Base-by-base conservation (phyloP, 2,329 filamentous ascomycete genomes). In the Kalmusia sp. region DNA sequence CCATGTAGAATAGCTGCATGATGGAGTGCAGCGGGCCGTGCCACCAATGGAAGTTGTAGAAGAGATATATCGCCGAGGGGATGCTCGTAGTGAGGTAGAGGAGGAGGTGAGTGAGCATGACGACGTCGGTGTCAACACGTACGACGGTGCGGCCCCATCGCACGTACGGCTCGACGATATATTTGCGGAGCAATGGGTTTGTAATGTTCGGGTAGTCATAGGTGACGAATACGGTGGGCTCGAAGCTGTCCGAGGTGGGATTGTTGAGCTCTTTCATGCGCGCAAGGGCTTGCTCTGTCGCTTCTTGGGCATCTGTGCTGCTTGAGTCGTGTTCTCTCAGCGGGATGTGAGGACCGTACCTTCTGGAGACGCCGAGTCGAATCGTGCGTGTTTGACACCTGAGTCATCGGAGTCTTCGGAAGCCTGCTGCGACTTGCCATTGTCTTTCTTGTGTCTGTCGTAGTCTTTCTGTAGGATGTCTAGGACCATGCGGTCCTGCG, bases 71-170 rank as follows among this genome's bases (percentile, higher is more conserved):
- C 0, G 88, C 89, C 58, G 87, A 91, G 1, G 89, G 88, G 0
- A 93, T 73, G 1, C 87, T 87, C 1, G 89, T 91, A 49, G 77
- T 78, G 54, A 88, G 81, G 76, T 93, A 93, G 22, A 92, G 75
- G 30, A 92, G 69, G 19, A 93, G 80, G 70, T 93, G 90, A 0
- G 88, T 91, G 51, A 93, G 72, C 81, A 93, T 91, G 40, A 92
- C 84, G 15, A 93, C 88, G 69, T 93, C 90, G 1, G 88, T 89
- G 50, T 85, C 81, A 52, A 84, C 77, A 12, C 89, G 86, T 8
- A 89, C 87, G 19, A 87, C 71, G 2, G 68, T 72, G 35, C 78
- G 78, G 1, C 84, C 88, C 65, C 81, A 74, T 12, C 74, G 70
- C 41, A 87, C 76, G 68, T 90, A 91, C 0, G 86, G 84, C 34